Percentiles rank a stretch among this genome's conserved stretches.
Conservation (phyloP, 2,329 filamentous ascomycete genomes). For the Kalmusia sp. region DNA sequence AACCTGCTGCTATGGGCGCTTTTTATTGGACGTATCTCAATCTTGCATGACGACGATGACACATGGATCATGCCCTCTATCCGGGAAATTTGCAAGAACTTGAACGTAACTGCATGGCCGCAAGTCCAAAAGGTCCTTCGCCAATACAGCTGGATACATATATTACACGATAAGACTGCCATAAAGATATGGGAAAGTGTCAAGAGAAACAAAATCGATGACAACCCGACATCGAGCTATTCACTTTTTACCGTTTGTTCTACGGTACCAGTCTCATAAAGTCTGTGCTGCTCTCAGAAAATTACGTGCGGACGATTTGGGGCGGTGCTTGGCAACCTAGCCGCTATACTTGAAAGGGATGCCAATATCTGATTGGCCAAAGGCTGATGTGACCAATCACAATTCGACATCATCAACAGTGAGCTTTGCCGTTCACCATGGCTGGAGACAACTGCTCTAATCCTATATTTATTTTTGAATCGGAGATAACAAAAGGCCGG, state of each 20-base stretch:
- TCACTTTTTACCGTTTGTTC: no score
- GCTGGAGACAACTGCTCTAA: no score
- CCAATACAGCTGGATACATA: conserved; percentile 12
- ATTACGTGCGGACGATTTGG: no score
- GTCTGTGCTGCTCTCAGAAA: no score
- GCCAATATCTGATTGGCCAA: conserved; percentile 17
- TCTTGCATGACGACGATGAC: conserved; percentile 5
- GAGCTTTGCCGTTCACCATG: no score
- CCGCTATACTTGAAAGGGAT: conserved; percentile 10
- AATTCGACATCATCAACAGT: no score
- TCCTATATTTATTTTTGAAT: neutral
- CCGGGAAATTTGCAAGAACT: neutral
- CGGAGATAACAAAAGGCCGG: neutral
- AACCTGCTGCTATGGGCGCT: conserved; percentile 11
- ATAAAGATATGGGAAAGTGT: neutral
- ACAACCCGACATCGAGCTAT: neutral
- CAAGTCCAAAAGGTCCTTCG: neutral
- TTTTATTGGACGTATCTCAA: conserved; percentile 9
- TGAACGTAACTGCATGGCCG: conserved; percentile 1
- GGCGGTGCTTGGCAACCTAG: neutral
- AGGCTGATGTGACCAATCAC: conserved; percentile 3
- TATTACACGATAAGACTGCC: conserved; percentile 4
- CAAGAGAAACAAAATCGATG: neutral
- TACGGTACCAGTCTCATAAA: no score
- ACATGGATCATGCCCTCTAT: neutral